Conservation (phyloP, 202 grass and related monocot species). For the Cymbopogon flexuosus region DNA sequence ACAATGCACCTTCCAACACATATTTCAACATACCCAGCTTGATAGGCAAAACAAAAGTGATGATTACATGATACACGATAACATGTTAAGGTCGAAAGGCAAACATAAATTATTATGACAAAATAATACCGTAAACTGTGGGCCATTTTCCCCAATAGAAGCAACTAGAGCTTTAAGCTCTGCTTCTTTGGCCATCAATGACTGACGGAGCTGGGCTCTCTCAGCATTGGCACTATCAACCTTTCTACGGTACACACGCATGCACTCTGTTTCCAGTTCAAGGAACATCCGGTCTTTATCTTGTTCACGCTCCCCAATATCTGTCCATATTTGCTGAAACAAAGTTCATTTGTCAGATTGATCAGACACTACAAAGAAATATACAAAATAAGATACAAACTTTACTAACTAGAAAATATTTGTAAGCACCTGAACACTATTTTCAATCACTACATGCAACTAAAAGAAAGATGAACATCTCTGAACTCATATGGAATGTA, state of each 20-base stretch:
- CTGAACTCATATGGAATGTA: constrained; percentile 19
- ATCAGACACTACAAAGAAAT: neutral
- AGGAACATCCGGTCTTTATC: constrained; percentile 79
- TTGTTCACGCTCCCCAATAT: constrained; percentile 76
- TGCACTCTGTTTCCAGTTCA: constrained; percentile 84
- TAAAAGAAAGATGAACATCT: neutral
- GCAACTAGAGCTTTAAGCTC: constrained; percentile 69
- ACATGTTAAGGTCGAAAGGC: neutral
- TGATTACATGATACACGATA: neutral
- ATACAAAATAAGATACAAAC: neutral
- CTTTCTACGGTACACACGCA: constrained; percentile 65
- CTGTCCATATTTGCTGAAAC: constrained; percentile 83
- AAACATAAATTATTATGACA: constrained; percentile 6
- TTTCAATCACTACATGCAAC: neutral
- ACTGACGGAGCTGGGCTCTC: constrained; percentile 61
- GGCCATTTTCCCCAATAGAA: constrained; percentile 62
- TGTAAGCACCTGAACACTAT: neutral
- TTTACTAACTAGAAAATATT: constrained; percentile 8
- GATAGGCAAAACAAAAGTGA: constrained; percentile 20
- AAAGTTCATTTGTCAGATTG: constrained; percentile 30
- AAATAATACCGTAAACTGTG: constrained; percentile 54
- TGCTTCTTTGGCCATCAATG: constrained; percentile 70
- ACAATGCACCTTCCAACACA: neutral
- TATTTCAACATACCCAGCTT: neutral
- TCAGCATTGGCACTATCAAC: constrained; percentile 72